Evolutionary conservation across 169 alveolate species (phyloP), one percentile per base, ranked within the genome.

Genomic region (Plasmodium adleri): DNA sequence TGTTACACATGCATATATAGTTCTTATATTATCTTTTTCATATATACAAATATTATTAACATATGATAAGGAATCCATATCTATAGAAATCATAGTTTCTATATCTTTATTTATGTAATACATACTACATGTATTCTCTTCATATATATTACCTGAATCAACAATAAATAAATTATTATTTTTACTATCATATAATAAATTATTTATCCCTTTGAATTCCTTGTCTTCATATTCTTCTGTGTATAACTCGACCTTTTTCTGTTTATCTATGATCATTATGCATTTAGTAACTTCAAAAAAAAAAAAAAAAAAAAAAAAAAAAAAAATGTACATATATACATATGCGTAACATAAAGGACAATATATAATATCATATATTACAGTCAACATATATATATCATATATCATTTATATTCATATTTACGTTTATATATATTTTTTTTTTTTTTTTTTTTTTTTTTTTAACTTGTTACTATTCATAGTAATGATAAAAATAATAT

Each of bases 61-160:
- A 58, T 86, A 86, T 7, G 71, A 66, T 17, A 62, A 49, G 28
- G 71, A 71, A 28, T 63, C 59, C 10, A 86, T 22, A 54, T 72
- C 71, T 4, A 86, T 71, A 0, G 88, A 45, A n/a, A 86, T 8
- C 86, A 86, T 72, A 15, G 88, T 86, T 72, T 86, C 87, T 20
- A 72, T 72, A 56, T 86, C 92, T 86, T 86, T 72, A 86, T 72
- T 72, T 72, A 86, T 73, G 56, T 72, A 86, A 39, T 71, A 86
- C 45, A 86, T 60, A 56, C 60, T 86, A 45, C 92, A 45, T 45
- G 71, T 60, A 72, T 70, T 86, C 54, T 86, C 92, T 86, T 86
- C 92, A 9, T 52, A 26, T n/a, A 86, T 72, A 26, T 72, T 86
- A 20, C 92, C 92, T 20, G 92, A 58, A 71, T 86, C 92, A 17